These are phyloP conservation scores for Septoria linicola DNA, from an alignment of 2,329 filamentous ascomycete species.

Conservation along the genomic window DNA sequence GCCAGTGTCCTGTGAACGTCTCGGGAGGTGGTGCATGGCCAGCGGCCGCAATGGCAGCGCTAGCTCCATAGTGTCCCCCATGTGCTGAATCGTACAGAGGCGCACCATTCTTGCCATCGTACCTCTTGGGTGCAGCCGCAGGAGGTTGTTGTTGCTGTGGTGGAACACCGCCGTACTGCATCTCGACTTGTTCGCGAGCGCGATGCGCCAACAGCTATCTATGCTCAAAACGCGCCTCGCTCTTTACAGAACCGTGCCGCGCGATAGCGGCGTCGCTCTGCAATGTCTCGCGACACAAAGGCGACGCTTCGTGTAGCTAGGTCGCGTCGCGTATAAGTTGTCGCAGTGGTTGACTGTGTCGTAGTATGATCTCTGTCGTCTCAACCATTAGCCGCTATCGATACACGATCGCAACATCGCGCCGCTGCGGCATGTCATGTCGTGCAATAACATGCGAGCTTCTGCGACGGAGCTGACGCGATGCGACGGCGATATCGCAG, in stretches of 20 bases:
- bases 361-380: constrained; percentile 5
- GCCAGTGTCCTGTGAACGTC: constrained; percentile 91
- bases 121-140: constrained; percentile 42
- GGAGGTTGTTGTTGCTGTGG: constrained; percentile 35
- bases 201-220: constrained; percentile 16
- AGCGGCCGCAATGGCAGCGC: constrained; percentile 72
- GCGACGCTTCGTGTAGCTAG: not conserved
- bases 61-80: constrained; percentile 52
- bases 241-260: constrained; percentile 9
- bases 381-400: constrained; percentile 8
- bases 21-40: constrained; percentile 86
- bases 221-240: constrained; percentile 11
- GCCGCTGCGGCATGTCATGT: constrained; percentile 4
- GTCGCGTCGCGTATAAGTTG: constrained; percentile 13
- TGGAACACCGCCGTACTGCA: constrained; percentile 36
- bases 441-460: constrained; percentile 1
- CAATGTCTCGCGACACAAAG: not conserved
- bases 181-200: constrained; percentile 19
- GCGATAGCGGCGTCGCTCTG: constrained; percentile 12
- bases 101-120: constrained; percentile 52
- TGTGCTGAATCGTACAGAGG: constrained; percentile 48
- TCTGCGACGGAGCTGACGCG: constrained; percentile 10
- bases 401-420: constrained; percentile 2
- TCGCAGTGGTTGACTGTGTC: constrained; percentile 1
- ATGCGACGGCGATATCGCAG: constrained; percentile 11